phyloP scores from a whole-genome alignment of 768 basidiomycete species.

The Xerocomellus intermedius region DNA sequence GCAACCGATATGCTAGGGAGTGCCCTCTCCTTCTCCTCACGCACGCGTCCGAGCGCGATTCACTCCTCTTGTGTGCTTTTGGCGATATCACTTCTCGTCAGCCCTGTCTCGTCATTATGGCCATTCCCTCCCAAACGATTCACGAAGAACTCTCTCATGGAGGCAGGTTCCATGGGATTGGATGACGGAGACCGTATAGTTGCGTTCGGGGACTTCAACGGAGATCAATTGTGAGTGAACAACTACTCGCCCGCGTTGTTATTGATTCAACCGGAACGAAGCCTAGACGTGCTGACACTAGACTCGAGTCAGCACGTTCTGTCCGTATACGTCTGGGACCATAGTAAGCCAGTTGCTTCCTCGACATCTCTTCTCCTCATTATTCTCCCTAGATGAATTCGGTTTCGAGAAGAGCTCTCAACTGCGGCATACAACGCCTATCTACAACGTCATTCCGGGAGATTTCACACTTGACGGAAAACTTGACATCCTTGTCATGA shows the following conservation, averaged over 20 bases:
- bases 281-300: slow-evolving; percentile 79
- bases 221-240: slow-evolving; percentile 83
- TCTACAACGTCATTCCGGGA: slow-evolving; percentile 86
- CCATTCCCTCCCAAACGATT: slow-evolving; percentile 88
- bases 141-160: slow-evolving; percentile 73
- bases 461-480: slow-evolving; percentile 93
- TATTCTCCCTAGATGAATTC: slow-evolving; percentile 51
- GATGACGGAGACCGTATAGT: slow-evolving; percentile 69
- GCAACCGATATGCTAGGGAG: slow-evolving; percentile 11
- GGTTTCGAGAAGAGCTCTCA: slow-evolving; percentile 48
- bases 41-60: background rate
- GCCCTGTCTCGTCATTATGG: slow-evolving; percentile 51
- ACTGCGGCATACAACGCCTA: slow-evolving; percentile 52
- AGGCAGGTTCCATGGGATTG: slow-evolving; percentile 79
- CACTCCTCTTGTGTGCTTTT: slow-evolving; percentile 10
- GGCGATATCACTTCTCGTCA: slow-evolving; percentile 13
- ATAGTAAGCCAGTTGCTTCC: slow-evolving; percentile 48
- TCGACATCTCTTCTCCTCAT: slow-evolving; percentile 2
- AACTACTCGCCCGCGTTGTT: background rate
- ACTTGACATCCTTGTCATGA: slow-evolving; percentile 89
- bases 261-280: slow-evolving; percentile 29
- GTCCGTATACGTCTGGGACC: slow-evolving; percentile 79
- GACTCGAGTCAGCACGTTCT: slow-evolving; percentile 73
- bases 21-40: background rate
- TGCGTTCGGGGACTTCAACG: slow-evolving; percentile 94